These are phyloP conservation scores for Diversispora epigaea DNA, from an alignment of 192 early-diverging fungal species.

Conservation along the genomic window DNA sequence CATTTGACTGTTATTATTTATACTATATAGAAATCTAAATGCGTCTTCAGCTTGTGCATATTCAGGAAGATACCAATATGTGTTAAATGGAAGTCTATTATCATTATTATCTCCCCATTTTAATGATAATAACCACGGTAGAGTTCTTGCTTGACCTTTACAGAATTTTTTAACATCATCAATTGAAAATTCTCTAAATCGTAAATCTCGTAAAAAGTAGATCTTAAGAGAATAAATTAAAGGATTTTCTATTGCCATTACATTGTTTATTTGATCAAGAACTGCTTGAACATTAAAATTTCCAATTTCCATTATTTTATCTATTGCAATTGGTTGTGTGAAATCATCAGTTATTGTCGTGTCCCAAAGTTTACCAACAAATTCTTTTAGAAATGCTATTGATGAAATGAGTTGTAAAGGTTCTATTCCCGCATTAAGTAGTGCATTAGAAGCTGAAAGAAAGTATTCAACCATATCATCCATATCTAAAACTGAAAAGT, in stretches of 20 bases:
- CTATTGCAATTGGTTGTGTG: background rate
- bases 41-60: slow-evolving; percentile 5
- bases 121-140: slow-evolving; percentile 24
- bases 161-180: slow-evolving; percentile 25
- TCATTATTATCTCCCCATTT: slow-evolving; percentile 11
- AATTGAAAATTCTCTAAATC: slow-evolving; percentile 16
- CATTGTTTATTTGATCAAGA: slow-evolving; percentile 14
- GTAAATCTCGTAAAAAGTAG: slow-evolving; percentile 29
- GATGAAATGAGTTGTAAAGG: slow-evolving; percentile 17
- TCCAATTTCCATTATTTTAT: background rate
- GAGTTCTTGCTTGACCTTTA: background rate
- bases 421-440: background rate
- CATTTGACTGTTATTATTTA: background rate
- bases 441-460: background rate
- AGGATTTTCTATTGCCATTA: background rate
- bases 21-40: background rate
- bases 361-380: slow-evolving; percentile 13
- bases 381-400: slow-evolving; percentile 32
- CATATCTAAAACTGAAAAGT: slow-evolving; percentile 11
- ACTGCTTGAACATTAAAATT: background rate
- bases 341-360: background rate
- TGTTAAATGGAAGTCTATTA: slow-evolving; percentile 25
- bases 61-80: slow-evolving; percentile 2
- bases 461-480: background rate
- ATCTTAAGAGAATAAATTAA: slow-evolving; percentile 27